A percentile compares a stretch with the other conserved stretches of the same genome.
These are phyloP conservation scores for Ceratocystis diversiconidia DNA, from an alignment of 2,329 filamentous ascomycete genomes.

Conservation along the genomic window DNA sequence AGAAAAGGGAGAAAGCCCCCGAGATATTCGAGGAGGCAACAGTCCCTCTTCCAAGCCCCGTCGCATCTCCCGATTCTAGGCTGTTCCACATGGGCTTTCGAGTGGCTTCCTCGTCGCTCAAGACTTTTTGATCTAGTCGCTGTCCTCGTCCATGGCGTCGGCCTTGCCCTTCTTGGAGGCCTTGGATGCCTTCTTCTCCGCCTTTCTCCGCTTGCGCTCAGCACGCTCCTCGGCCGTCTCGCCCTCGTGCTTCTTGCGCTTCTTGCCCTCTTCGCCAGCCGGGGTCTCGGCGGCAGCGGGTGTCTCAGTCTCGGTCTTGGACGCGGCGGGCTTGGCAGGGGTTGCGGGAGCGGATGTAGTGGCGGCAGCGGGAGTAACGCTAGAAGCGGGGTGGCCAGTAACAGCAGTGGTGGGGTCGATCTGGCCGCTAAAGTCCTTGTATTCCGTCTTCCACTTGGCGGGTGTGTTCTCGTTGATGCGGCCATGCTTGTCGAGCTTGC, in stretches of 20 bases:
- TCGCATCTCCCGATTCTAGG: background rate
- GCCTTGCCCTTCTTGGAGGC: slow-evolving; percentile 39
- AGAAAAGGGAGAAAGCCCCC: no score
- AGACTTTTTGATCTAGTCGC: slow-evolving; percentile 28
- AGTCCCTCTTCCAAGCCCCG: no score
- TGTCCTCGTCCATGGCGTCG: slow-evolving; percentile 38
- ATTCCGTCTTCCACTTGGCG: slow-evolving; percentile 79
- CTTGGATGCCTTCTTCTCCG: slow-evolving; percentile 46
- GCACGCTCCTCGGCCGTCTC: slow-evolving; percentile 57
- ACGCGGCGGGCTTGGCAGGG: slow-evolving; percentile 20
- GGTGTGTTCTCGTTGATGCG: slow-evolving; percentile 85
- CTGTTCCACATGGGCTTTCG: background rate
- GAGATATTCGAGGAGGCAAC: no score
- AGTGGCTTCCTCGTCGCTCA: background rate
- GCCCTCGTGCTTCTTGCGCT: slow-evolving; percentile 71
- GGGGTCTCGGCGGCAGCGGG: slow-evolving; percentile 29
- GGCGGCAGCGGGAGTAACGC: slow-evolving; percentile 30
- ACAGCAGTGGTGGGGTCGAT: slow-evolving; percentile 33
- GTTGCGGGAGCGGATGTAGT: slow-evolving; percentile 22
- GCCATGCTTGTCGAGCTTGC: slow-evolving; percentile 96
- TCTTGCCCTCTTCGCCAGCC: slow-evolving; percentile 44
- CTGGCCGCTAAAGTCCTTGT: slow-evolving; percentile 67
- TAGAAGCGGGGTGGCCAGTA: slow-evolving; percentile 31
- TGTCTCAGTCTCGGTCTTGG: slow-evolving; percentile 27
- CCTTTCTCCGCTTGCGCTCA: slow-evolving; percentile 45